phyloP scores from a whole-genome alignment of 352 stramenopile species.

The Phytophthora kernoviae region DNA sequence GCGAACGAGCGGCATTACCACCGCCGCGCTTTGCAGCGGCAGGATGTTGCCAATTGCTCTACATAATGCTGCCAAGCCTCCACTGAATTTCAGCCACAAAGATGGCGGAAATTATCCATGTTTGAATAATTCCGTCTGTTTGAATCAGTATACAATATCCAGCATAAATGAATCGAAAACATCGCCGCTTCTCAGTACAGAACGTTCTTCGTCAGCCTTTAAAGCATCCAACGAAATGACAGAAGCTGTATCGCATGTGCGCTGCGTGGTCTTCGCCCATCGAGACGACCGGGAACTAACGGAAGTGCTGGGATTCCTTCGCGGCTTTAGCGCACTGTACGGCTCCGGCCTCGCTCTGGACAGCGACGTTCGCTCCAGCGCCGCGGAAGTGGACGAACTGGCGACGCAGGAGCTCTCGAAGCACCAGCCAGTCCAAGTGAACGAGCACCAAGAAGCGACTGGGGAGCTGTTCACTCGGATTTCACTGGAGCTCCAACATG shows the following conservation, averaged over 20 bases:
- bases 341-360: constrained; percentile 48
- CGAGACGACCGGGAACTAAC: constrained; percentile 29
- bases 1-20: neutral
- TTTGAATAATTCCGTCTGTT: neutral
- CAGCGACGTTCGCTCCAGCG: constrained; percentile 22
- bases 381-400: constrained; percentile 19
- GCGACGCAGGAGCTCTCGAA: constrained; percentile 18
- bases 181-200: neutral
- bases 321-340: constrained; percentile 61
- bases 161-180: too few relatives aligned
- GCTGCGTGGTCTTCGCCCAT: constrained; percentile 43
- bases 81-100: too few relatives aligned
- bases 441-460: neutral
- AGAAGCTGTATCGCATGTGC: constrained; percentile 12
- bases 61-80: too few relatives aligned
- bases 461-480: constrained; percentile 6
- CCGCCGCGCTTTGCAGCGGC: neutral
- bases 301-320: constrained; percentile 43
- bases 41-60: too few relatives aligned
- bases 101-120: neutral
- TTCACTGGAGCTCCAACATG: constrained; percentile 24
- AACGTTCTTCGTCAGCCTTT: neutral
- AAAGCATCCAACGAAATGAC: neutral
- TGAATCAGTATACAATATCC: too few relatives aligned
- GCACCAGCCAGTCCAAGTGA: constrained; percentile 23